Evolutionary conservation across 192 early-diverging fungal species (phyloP), one percentile per base, ranked within the genome.

Genomic region (Podila verticillata): DNA sequence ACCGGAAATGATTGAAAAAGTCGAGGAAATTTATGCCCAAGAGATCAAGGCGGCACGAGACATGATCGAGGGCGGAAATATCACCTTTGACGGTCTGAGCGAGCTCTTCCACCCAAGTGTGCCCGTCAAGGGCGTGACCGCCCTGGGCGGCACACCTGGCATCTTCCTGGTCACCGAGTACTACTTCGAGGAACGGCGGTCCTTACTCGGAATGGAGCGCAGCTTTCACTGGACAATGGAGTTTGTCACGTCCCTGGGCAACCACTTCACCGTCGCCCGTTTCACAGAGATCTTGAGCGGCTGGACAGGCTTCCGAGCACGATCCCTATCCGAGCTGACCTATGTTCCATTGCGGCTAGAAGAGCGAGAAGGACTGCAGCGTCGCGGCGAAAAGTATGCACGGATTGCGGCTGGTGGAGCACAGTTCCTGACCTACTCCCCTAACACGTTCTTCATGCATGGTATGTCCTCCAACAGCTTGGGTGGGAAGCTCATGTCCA

Each of bases 381-480:
- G 51, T 7, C 51, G 51, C 22, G 22, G 51, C 24, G 51, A 54
- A 26, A n/a, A 26, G 6, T 54, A 54, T 5, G 22, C 24, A 8
- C 7, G 22, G 51, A 54, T 54, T 9, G 24, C 51, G 51, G 51
- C 7, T 7, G 24, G 24, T 54, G 22, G 51, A 8, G n/a, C 24
- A 24, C 51, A 54, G 51, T 54, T 54, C 51, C 51, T 54, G 10
- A 0, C 51, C n/a, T 54, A 54, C 24, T 7, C 51, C 9, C 24
- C 51, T n/a, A 54, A 54, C 22, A 54, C 51, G 7, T 54, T 54
- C 51, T 54, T 54, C 24, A 54, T 54, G 51, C 51, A 54, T 54
- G 51, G 51, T 5, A 19, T 54, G 51, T 54, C 51, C 3, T 22
- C 51, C 20, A 26, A 7, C 22, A 54, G 10, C 22, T 4, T 2